Evolutionary conservation across 495 filamentous ascomycete genomes (phyloP).

Genomic region (Usnea hakonensis): DNA sequence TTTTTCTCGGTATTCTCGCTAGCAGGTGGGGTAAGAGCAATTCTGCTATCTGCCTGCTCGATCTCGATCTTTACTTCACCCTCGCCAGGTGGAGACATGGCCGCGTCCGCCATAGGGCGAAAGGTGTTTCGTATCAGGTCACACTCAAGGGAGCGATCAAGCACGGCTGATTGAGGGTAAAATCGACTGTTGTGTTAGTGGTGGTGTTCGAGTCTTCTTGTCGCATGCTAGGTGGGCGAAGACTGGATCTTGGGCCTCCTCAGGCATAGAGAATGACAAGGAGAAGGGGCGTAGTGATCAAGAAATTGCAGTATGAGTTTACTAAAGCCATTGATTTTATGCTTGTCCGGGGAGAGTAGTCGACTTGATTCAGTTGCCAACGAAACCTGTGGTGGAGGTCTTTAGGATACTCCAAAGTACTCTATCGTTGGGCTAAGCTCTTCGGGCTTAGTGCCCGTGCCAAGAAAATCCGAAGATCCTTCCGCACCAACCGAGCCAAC

Average conservation of each 20-base stretch:
- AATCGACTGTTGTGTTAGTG: neutral
- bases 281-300: neutral
- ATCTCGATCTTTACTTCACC: slow-evolving; percentile 22
- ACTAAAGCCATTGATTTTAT: neutral
- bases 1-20: slow-evolving; percentile 27
- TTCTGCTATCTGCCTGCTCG: slow-evolving; percentile 15
- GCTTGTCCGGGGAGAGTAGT: neutral
- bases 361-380: neutral
- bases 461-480: no score
- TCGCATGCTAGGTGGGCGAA: slow-evolving; percentile 6
- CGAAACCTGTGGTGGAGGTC: neutral
- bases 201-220: slow-evolving; percentile 8
- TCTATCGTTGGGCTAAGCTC: neutral
- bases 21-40: slow-evolving; percentile 27
- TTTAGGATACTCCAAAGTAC: no score
- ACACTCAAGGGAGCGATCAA: neutral
- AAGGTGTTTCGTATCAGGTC: neutral
- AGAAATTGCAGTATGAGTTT: neutral
- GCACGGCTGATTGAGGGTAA: neutral
- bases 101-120: slow-evolving; percentile 11
- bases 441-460: neutral
- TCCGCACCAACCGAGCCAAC: no score
- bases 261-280: neutral
- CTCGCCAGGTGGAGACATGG: slow-evolving; percentile 20
- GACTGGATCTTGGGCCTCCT: neutral